These are phyloP conservation scores for Vanilla planifolia DNA, from an alignment of 106 monocot genomes.

Conservation along the genomic window DNA sequence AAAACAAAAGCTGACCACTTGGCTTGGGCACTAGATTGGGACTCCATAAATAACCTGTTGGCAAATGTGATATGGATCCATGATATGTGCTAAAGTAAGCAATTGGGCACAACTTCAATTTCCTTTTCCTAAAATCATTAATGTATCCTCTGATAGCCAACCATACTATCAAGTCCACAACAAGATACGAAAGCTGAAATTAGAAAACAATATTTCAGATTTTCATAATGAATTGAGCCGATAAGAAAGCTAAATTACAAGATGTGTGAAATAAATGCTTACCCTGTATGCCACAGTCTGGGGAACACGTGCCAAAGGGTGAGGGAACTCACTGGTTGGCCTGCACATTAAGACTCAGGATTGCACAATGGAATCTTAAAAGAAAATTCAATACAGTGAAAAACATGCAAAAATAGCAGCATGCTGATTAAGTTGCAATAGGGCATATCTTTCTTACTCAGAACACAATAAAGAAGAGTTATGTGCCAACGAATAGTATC, in stretches of 20 bases:
- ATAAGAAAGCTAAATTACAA: constrained; percentile 1
- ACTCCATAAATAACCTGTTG: constrained; percentile 96
- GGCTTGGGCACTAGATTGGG: constrained; percentile 88
- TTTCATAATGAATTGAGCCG: neutral
- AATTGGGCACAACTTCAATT: constrained; percentile 55
- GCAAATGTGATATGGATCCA: constrained; percentile 92
- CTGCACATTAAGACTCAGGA: constrained; percentile 59
- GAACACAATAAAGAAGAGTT: too few relatives aligned
- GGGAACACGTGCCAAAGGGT: constrained; percentile 81
- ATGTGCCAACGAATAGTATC: too few relatives aligned
- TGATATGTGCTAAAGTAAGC: constrained; percentile 84
- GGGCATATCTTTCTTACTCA: too few relatives aligned
- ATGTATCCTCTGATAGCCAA: constrained; percentile 60
- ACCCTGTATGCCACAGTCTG: constrained; percentile 86
- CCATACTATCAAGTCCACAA: constrained; percentile 68
- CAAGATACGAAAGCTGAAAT: constrained; percentile 63
- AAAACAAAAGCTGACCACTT: constrained; percentile 34
- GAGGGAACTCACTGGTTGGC: constrained; percentile 91
- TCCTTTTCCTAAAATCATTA: constrained; percentile 67
- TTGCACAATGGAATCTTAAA: constrained; percentile 22
- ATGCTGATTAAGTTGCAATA: too few relatives aligned
- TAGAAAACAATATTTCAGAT: neutral
- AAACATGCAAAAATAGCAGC: neutral
- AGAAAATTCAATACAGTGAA: neutral
- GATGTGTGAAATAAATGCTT: constrained; percentile 6